These are phyloP conservation scores for Globisporangium abappressorium DNA, from an alignment of 352 stramenopile genomes.

Conservation along the genomic window DNA sequence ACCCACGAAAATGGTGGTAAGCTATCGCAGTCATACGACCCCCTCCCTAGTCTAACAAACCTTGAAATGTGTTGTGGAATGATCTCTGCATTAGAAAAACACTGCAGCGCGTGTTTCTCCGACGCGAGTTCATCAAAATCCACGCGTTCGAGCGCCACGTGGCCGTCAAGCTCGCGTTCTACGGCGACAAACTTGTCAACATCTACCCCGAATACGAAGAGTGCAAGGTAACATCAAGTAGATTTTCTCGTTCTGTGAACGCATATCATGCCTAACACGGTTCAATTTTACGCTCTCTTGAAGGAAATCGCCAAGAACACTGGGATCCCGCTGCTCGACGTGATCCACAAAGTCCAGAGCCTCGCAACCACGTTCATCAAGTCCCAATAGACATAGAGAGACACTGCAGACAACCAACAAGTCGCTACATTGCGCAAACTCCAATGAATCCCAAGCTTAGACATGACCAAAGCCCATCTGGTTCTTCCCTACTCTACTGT, in stretches of 20 bases:
- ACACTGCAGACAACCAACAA: neutral
- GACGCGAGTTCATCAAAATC: slow-evolving; percentile 49
- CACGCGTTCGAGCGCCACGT: slow-evolving; percentile 41
- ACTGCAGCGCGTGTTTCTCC: slow-evolving; percentile 56
- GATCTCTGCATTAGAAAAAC: slow-evolving; percentile 28
- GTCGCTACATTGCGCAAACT: too few species aligned
- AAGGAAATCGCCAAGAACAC: slow-evolving; percentile 43
- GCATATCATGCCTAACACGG: too few species aligned
- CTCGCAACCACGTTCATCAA: slow-evolving; percentile 23
- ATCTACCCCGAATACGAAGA: slow-evolving; percentile 82
- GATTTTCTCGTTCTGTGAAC: too few species aligned
- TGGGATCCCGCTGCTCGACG: slow-evolving; percentile 41
- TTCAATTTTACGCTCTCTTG: too few species aligned
- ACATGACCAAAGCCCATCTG: too few species aligned
- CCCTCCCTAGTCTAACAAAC: too few species aligned
- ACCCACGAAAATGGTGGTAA: too few species aligned
- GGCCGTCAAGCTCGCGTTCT: slow-evolving; percentile 58
- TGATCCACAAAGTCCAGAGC: slow-evolving; percentile 56
- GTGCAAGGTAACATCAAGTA: slow-evolving; percentile 46
- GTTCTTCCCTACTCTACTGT: too few species aligned
- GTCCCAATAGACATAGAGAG: neutral
- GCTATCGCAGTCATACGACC: too few species aligned
- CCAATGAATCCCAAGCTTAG: too few species aligned
- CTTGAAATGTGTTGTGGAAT: neutral
- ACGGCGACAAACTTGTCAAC: slow-evolving; percentile 54